These are phyloP conservation scores for Yarrowia yakushimensis DNA, from an alignment of 805 yeast genomes.

Conservation along the genomic window DNA sequence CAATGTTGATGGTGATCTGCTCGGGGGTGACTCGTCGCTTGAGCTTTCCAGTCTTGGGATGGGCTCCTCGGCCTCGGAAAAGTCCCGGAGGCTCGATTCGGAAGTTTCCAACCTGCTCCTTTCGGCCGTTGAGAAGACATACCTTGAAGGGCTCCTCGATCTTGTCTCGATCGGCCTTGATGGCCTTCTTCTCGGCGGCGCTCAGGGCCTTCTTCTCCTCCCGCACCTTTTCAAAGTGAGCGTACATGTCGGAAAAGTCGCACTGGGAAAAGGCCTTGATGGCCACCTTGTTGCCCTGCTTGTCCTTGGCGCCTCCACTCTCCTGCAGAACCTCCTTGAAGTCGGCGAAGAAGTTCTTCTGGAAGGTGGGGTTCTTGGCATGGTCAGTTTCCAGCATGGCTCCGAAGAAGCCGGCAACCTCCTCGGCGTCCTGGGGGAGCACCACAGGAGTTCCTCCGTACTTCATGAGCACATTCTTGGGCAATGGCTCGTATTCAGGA, in stretches of 20 bases:
- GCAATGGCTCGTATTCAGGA: constrained; percentile 84
- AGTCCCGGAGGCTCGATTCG: constrained; percentile 95
- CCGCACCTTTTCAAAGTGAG: constrained; percentile 63
- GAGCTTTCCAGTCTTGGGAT: constrained; percentile 90
- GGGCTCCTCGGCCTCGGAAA: constrained; percentile 95
- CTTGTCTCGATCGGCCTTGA: constrained; percentile 69
- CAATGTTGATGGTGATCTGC: constrained; percentile 78
- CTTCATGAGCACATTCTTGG: constrained; percentile 65
- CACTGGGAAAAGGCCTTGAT: constrained; percentile 61
- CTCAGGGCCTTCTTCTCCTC: constrained; percentile 69
- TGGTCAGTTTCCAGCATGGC: constrained; percentile 87
- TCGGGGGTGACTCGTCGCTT: constrained; percentile 87
- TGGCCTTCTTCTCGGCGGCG: constrained; percentile 67
- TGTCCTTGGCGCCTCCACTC: constrained; percentile 55
- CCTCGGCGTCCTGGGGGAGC: constrained; percentile 82
- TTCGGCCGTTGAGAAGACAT: constrained; percentile 80
- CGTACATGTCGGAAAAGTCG: constrained; percentile 73
- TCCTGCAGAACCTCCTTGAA: constrained; percentile 66
- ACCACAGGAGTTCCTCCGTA: constrained; percentile 75
- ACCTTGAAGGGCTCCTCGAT: constrained; percentile 76
- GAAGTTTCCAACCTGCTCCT: constrained; percentile 90
- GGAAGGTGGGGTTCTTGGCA: constrained; percentile 81
- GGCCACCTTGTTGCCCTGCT: constrained; percentile 39
- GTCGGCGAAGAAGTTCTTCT: constrained; percentile 80
- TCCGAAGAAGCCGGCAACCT: constrained; percentile 92